Conservation (phyloP, 805 yeast genomes). For the Kuraishia floccosa region DNA sequence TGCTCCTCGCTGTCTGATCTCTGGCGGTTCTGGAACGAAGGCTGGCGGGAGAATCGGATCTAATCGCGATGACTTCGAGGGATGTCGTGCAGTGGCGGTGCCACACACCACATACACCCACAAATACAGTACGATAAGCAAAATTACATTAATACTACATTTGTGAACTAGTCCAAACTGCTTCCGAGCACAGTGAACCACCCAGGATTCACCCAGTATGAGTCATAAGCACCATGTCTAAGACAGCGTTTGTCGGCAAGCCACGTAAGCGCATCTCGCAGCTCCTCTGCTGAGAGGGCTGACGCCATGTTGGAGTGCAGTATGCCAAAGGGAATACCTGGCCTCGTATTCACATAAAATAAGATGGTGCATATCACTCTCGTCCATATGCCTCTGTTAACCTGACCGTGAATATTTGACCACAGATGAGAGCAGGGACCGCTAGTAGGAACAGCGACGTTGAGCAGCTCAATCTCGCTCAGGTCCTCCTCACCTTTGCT, state of each 20-base stretch:
- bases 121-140: too few species aligned
- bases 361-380: conserved; percentile 36
- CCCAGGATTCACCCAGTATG: conserved; percentile 28
- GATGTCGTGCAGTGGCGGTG: too few species aligned
- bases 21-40: too few species aligned
- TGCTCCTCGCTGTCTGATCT: too few species aligned
- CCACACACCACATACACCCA: too few species aligned
- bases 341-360: conserved; percentile 34
- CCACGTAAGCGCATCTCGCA: conserved; percentile 29
- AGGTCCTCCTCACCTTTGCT: conserved; percentile 8
- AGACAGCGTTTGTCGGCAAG: conserved; percentile 28
- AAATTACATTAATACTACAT: too few species aligned
- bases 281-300: conserved; percentile 24
- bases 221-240: conserved; percentile 18
- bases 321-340: conserved; percentile 31
- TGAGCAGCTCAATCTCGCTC: conserved; percentile 5
- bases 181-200: conserved; percentile 38
- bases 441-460: conserved; percentile 37
- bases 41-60: too few species aligned
- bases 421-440: conserved; percentile 58
- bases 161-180: conserved; percentile 1
- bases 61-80: too few species aligned
- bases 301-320: conserved; percentile 14
- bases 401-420: conserved; percentile 55
- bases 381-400: conserved; percentile 52